Evolutionary conservation across 2,329 filamentous ascomycete species (phyloP), one percentile per base, ranked within the genome.

Genomic region (Aspergillus hortae): DNA sequence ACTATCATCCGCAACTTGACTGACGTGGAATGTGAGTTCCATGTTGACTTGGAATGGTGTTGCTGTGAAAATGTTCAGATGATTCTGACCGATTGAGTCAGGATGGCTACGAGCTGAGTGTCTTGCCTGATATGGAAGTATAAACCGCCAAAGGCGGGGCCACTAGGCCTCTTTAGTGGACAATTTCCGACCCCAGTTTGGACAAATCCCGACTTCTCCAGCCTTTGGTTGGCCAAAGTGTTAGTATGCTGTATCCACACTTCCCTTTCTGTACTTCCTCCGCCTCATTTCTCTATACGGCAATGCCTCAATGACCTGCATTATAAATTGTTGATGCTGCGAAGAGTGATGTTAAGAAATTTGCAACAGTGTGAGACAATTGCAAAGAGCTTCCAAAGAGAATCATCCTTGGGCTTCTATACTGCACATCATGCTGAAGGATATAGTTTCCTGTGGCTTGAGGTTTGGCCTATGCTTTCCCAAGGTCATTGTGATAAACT

Each of bases 11-110:
- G 45, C 50, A 19, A 54, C 53, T 44, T 42, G 53, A 25, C 51
- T 49, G 44, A 57, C 47, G 9, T 51, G 44, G 32, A 57, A 57
- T 48, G 49, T 57, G 40, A 57, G 21, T 45, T 57, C 55, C 55
- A 57, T 55, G 21, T 36, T 17, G 33, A 36, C 6, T 4, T 36
- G 14, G 33, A 6, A 14, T 36, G 12, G 7, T 36, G 33, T 36
- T 36, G 3, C 4, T 36, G 33, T 9, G 12, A 23, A 1, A 4
- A 36, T 36, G 15, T 14, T 5, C 14, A 3, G 6, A 36, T 36
- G 33, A 14, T 14, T 17, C 3, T 4, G 12, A 17, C 7, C 12
- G 7, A 27, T 7, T 38, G 35, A 43, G 21, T 43, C 15, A 25
- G 19, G 23, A 6, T 21, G 36, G 2, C 5, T 2, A 11, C 14